Conservation (phyloP, 495 filamentous ascomycete genomes). For the Penicillium crystallinum region DNA sequence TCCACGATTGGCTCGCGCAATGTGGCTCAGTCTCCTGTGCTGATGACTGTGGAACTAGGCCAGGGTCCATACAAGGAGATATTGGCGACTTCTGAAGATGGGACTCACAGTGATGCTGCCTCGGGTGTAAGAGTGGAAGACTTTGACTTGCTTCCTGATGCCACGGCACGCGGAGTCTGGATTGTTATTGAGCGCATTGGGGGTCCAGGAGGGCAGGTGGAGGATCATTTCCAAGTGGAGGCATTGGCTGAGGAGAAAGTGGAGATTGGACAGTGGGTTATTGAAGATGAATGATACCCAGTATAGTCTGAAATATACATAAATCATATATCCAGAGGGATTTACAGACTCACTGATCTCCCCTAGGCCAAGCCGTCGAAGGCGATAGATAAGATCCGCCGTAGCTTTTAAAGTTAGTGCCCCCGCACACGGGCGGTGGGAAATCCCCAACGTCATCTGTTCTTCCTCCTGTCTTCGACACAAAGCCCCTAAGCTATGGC, state of each 20-base stretch:
- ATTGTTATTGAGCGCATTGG: constrained; percentile 74
- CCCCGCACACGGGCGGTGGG: constrained; percentile 28
- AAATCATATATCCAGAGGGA: neutral
- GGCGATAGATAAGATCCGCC: constrained; percentile 3
- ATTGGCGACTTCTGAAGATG: constrained; percentile 54
- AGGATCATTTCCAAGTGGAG: constrained; percentile 59
- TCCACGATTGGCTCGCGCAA: constrained; percentile 33
- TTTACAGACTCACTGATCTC: neutral
- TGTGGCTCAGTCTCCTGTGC: constrained; percentile 50
- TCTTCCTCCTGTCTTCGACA: neutral
- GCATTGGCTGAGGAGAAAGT: constrained; percentile 63
- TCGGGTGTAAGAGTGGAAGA: constrained; percentile 66
- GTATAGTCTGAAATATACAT: neutral
- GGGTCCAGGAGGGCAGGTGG: constrained; percentile 41
- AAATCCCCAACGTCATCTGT: constrained; percentile 24
- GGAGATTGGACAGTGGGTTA: constrained; percentile 52
- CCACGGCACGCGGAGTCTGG: constrained; percentile 55
- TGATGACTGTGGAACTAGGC: constrained; percentile 62
- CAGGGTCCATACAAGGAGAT: constrained; percentile 60
- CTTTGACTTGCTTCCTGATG: constrained; percentile 60
- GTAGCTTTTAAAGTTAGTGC: neutral
- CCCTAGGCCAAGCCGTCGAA: neutral
- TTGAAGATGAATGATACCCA: constrained; percentile 33
- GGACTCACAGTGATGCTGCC: constrained; percentile 62
- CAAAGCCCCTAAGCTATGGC: constrained; percentile 51